Evolutionary conservation across 2,329 filamentous ascomycete species (phyloP).

Genomic region (Monilinia polystroma): DNA sequence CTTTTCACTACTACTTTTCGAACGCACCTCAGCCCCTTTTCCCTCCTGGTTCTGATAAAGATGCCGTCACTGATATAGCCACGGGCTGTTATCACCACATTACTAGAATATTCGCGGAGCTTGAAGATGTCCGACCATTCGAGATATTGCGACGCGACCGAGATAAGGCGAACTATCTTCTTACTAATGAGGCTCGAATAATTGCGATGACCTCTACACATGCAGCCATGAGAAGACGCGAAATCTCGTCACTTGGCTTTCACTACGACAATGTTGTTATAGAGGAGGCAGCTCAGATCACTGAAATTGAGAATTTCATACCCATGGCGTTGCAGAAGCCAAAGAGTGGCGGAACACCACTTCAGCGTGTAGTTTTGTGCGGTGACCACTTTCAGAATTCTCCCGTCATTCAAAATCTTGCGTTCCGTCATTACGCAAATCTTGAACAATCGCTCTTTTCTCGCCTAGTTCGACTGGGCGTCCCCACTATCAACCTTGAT

Average conservation of each 20-base stretch:
- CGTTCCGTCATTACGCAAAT: conserved; percentile 92
- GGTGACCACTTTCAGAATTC: conserved; percentile 97
- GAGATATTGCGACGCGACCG: conserved; percentile 85
- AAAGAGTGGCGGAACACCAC: conserved; percentile 65
- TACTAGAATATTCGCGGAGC: conserved; percentile 82
- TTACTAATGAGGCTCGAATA: conserved; percentile 94
- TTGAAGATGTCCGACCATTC: conserved; percentile 92
- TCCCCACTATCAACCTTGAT: conserved; percentile 87
- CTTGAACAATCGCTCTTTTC: conserved; percentile 95
- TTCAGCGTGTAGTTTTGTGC: conserved; percentile 88
- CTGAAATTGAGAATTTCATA: conserved; percentile 95
- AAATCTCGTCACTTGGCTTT: conserved; percentile 90
- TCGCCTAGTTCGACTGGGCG: conserved; percentile 82
- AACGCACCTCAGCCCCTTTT: conserved; percentile 87
- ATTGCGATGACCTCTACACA: conserved; percentile 99
- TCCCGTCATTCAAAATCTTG: conserved; percentile 89
- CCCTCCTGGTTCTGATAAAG: conserved; percentile 61
- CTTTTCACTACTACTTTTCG: conserved; percentile 84
- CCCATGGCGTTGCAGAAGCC: conserved; percentile 88
- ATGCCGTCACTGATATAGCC: conserved; percentile 70
- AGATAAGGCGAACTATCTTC: conserved; percentile 93
- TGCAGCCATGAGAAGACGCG: conserved; percentile 87
- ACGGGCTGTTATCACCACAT: conserved; percentile 87
- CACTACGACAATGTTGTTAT: conserved; percentile 97
- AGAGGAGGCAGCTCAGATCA: conserved; percentile 98